Base-by-base conservation (phyloP, 1,284 basidiomycete species). In the Sporisorium reilianum region DNA sequence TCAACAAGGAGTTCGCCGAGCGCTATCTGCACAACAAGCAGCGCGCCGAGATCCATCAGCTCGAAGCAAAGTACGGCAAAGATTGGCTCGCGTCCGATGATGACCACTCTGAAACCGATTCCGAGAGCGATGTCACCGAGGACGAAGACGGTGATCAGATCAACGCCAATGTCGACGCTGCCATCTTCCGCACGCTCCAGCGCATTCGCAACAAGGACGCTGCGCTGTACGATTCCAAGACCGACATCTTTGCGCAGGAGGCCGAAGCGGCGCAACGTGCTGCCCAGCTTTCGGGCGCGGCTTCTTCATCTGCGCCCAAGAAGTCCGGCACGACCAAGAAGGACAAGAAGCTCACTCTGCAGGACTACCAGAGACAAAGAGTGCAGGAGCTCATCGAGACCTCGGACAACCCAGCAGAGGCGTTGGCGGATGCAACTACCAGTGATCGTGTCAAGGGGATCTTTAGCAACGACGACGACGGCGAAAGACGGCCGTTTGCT, bases 81-180 rank as follows among this genome's bases (percentile, higher is more conserved):
- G 62, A 60, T 36, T 63, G 57, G 16, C 58, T 65, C 9, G 57
- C 42, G 23, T 41, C 38, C n/a, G 73, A 63, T 36, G 76, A 64
- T 9, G 69, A 71, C 12, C 40, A 55, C 12, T 55, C 53, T 20
- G 73, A 68, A 8, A 64, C 67, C 8, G 77, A 81, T 28, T 64
- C 61, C 12, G 75, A 77, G 40, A 84, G 85, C 42, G 91, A 90
- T 51, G 92, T 93, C 80, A 90, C 90, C 1, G 95, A 98, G 82
- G 96, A 99, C 82, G 94, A 96, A 82, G 93, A 97, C 66, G 97
- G 95, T 14, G 94, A 94, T 76, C 93, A 98, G 85, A 89, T 99
- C 59, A 99, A 95, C 0, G 94, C 95, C 2, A 91, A 92, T 0
- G 89, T 98, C 49, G 96, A 99, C 83, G 97, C 92, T 46, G 97